These are phyloP conservation scores for Ocimum tenuiflorum DNA, from an alignment of 257 asterid genomes.

Conservation along the genomic window DNA sequence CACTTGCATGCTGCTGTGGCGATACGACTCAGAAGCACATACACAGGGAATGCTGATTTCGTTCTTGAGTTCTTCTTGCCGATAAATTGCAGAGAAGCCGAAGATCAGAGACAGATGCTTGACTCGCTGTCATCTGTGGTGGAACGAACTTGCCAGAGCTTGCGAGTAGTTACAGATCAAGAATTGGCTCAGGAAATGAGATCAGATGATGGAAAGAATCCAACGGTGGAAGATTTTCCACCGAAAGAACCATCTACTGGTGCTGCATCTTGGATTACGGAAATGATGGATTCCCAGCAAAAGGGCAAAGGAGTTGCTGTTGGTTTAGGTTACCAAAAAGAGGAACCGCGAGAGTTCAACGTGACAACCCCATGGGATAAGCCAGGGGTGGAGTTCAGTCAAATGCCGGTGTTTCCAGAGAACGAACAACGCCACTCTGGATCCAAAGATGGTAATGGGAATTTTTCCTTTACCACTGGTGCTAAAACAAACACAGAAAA, in stretches of 20 bases:
- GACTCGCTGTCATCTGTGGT: conserved; percentile 50
- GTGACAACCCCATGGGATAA: conserved; percentile 42
- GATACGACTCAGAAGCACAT: conserved; percentile 61
- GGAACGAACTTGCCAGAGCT: conserved; percentile 50
- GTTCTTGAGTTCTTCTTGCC: conserved; percentile 80
- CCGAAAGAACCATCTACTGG: conserved; percentile 15
- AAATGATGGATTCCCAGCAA: conserved; percentile 34
- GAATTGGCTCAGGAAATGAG: conserved; percentile 48
- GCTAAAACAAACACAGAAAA: conserved; percentile 39
- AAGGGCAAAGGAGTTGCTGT: conserved; percentile 44
- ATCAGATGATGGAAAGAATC: conserved; percentile 18
- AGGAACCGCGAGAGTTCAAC: conserved; percentile 40
- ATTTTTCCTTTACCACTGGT: conserved; percentile 30
- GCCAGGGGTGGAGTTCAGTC: conserved; percentile 21
- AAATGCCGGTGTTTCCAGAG: conserved; percentile 22
- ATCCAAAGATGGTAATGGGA: conserved; percentile 30
- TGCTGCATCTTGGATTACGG: conserved; percentile 40
- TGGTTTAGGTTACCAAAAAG: conserved; percentile 32
- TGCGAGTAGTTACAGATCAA: conserved; percentile 52
- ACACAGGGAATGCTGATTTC: conserved; percentile 54
- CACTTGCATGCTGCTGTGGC: conserved; percentile 58
- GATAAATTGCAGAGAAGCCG: conserved; percentile 40
- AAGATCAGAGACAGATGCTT: conserved; percentile 51
- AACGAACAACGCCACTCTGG: conserved; percentile 29
- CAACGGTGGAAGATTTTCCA: conserved; percentile 18